Evolutionary conservation across 805 yeast species (phyloP), one percentile per base, ranked within the genome.

Genomic region (Diddensiella transvaalensis): DNA sequence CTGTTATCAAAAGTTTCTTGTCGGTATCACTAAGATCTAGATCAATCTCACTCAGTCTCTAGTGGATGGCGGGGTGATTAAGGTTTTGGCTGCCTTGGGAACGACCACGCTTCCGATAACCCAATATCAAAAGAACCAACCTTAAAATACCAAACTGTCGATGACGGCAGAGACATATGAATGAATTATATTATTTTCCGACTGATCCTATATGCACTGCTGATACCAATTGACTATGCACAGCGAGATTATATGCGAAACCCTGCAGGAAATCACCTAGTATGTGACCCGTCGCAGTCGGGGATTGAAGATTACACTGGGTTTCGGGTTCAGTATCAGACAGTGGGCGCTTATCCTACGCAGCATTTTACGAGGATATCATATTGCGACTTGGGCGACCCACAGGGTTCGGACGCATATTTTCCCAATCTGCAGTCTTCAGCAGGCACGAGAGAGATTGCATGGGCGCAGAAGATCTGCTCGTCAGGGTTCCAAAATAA

Each of bases 391-490:
- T 37, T 22, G 22, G 51, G 49, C 5, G 39, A 29, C 3, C 49
- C 43, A 11, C 29, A 36, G 23, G 48, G 41, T 22, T 42, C 43
- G 13, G 59, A 56, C 33, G 44, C 48, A 22, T 55, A 52, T 44
- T 44, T 37, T 30, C 58, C 59, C 23, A 46, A 35, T n/a, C 18
- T 23, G 40, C 38, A 8, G 18, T 22, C 26, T 13, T 11, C 42
- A 13, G 15, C 13, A 21, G 43, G 43, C 17, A 40, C 40, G 10
- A 44, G 35, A 3, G 50, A 40, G 3, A 22, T 54, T 3, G 47
- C 53, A 1, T 58, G 61, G 61, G 53, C 49, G 8, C 47, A 30
- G 21, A 53, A 54, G 42, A 32, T 57, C 44, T 58, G 61, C 37
- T 41, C 55, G 22, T 10, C 15, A 39, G 23, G 23, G 22, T 30